Evolutionary conservation across 495 filamentous ascomycete species (phyloP), one percentile per base, ranked within the genome.

Genomic region (Lasiosphaeria hispida): DNA sequence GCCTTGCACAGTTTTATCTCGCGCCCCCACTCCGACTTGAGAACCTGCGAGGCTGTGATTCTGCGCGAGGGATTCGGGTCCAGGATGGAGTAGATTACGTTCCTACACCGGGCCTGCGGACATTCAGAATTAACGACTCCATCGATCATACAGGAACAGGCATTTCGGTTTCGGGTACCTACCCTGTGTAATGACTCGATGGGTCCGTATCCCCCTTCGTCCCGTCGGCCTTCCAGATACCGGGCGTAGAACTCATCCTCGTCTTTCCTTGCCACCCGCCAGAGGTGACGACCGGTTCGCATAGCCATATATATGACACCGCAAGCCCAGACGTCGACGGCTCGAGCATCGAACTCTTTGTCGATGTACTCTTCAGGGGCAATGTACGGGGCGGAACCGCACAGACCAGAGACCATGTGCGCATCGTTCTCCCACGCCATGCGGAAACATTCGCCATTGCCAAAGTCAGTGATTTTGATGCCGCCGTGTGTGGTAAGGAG

Each of bases 231-330:
- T 66, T 95, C 88, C 6, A 97, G 78, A 65, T 99, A 99, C 10
- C 91, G 85, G 55, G 89, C 87, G 63, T 95, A 99, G 64, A 97
- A 99, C 61, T 97, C 95, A 63, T 98, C 94, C 65, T 97, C 93
- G 41, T 94, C 93, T 69, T 89, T 92, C 72, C 90, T 90, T 7
- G 94, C 94, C 10, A 96, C 82, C n/a, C 91, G 85, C 94, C 94
- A 99, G 4, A 97, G 77, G 75, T 99, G 95, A 35, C 94, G 79
- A 41, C 94, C 94, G 13, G 94, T 99, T 49, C 94, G 83, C 94
- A 98, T 99, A 7, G 94, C 94, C 95, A 99, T 97, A 76, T 99
- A 99, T 54, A 99, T 97, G 35, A 99, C 94, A 64, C 94, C 94
- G 49, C 89, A 93, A 14, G 94, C 95, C 94, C 94, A 99, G 44